A percentile compares a stretch with the other conserved stretches of the same genome.
These are phyloP conservation scores for Hordeum vulgare DNA, from an alignment of 176 grass and related monocot genomes.

Conservation along the genomic window MorexV3_pseudomolecules_assembly NC_058524.1:81393212-81393711, in stretches of 20 bases:
- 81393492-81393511: conserved; percentile 40
- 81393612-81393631: conserved; percentile 24
- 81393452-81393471: conserved; percentile 6
- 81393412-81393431: conserved; percentile 22
- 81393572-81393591: neutral
- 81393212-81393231: conserved; percentile 26
- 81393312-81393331: neutral
- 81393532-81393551: conserved; percentile 46
- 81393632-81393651: conserved; percentile 47
- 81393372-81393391: conserved; percentile 31
- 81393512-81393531: conserved; percentile 31
- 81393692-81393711: neutral
- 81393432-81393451: conserved; percentile 30
- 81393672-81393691: conserved; percentile 14
- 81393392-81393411: neutral
- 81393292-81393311: conserved; percentile 34
- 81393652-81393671: neutral
- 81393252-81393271: conserved; percentile 8
- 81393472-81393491: conserved; percentile 39
- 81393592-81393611: conserved; percentile 25
- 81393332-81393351: conserved; percentile 21
- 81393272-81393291: conserved; percentile 49
- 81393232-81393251: conserved; percentile 27
- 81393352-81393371: conserved; percentile 8
- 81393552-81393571: conserved; percentile 17